A percentile compares a stretch with the other conserved stretches of the same genome.
Evolutionary conservation across 495 filamentous ascomycete species (phyloP).

Genomic region (Parmelia sp.): DNA sequence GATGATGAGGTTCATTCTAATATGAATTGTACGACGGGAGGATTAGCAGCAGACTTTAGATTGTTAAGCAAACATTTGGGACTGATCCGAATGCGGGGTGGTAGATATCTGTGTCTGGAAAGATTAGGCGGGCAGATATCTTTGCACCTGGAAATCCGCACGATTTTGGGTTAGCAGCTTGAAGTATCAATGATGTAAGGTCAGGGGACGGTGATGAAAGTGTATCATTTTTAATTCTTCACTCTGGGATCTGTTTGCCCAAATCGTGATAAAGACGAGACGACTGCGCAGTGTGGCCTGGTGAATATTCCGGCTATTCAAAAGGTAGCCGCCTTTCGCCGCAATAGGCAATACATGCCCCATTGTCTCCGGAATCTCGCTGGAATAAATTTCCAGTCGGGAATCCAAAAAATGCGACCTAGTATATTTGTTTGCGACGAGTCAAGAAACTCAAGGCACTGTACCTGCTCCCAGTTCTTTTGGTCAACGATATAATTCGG

Average conservation of each 20-base stretch:
- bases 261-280: not conserved
- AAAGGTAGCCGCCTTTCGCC: constrained; percentile 32
- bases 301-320: not conserved
- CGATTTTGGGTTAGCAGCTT: constrained; percentile 20
- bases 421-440: constrained; percentile 62
- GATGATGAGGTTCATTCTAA: not conserved
- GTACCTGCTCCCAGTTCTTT: constrained; percentile 64
- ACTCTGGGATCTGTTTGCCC: constrained; percentile 6
- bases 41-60: not conserved
- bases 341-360: constrained; percentile 77
- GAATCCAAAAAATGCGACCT: constrained; percentile 79
- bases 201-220: no score
- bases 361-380: constrained; percentile 62
- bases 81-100: not conserved
- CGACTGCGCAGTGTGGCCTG: not conserved
- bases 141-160: constrained; percentile 19
- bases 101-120: not conserved
- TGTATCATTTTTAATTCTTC: not conserved
- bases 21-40: no score
- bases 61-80: not conserved
- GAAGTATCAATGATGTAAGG: no score
- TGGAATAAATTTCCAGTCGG: constrained; percentile 64
- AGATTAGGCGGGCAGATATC: constrained; percentile 7
- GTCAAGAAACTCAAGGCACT: constrained; percentile 76
- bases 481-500: constrained; percentile 66